phyloP scores from a whole-genome alignment of 1,284 basidiomycete species.

The Ganoderma lingzhi region DNA sequence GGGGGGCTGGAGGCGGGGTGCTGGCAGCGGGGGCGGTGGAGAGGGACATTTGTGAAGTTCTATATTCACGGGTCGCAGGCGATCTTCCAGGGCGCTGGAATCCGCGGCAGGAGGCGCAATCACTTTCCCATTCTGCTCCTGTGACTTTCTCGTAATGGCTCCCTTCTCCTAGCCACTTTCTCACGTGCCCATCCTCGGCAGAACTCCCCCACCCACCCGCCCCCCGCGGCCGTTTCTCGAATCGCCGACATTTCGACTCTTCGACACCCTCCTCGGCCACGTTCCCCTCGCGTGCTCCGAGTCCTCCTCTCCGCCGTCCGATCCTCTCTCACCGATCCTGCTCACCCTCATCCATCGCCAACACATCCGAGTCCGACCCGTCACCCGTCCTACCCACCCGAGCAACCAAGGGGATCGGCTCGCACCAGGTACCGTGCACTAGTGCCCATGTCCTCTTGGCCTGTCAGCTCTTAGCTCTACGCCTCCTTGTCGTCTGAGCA shows the following conservation, averaged over 20 bases:
- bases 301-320: slow-evolving; percentile 2
- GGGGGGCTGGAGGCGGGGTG: slow-evolving; percentile 11
- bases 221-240: slow-evolving; percentile 4
- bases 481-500: neutral
- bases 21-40: slow-evolving; percentile 21
- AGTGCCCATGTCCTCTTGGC: neutral
- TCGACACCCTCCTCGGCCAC: slow-evolving; percentile 16
- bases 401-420: slow-evolving; percentile 3
- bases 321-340: neutral
- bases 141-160: slow-evolving; percentile 29
- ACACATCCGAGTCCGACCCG: neutral
- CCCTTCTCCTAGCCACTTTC: slow-evolving; percentile 18
- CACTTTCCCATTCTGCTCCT: slow-evolving; percentile 32
- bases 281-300: slow-evolving; percentile 14
- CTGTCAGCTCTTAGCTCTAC: neutral
- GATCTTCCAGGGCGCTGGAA: slow-evolving; percentile 29
- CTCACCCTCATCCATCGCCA: neutral
- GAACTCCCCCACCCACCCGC: slow-evolving; percentile 1
- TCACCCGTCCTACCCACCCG: neutral
- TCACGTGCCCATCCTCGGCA: slow-evolving; percentile 20
- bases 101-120: slow-evolving; percentile 27
- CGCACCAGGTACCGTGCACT: neutral
- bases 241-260: slow-evolving; percentile 9
- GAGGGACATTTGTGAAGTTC: slow-evolving; percentile 28
- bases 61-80: slow-evolving; percentile 28